Evolutionary conservation across 2,329 filamentous ascomycete species (phyloP).

Genomic region (Colletotrichum acutatum): DNA sequence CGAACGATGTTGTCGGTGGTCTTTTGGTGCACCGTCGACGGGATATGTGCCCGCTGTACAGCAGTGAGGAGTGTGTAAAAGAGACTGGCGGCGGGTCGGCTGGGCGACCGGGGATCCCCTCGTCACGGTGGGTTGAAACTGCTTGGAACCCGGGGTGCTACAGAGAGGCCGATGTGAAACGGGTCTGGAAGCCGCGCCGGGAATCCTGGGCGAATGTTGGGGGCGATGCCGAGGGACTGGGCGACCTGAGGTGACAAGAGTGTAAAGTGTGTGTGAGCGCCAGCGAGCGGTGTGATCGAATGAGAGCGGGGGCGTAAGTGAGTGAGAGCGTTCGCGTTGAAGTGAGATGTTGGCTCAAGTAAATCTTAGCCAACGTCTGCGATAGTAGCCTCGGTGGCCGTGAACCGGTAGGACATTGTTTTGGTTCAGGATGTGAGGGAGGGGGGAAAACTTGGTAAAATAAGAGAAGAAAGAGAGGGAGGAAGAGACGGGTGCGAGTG

Average conservation of each 20-base stretch:
- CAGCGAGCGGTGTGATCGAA: background rate
- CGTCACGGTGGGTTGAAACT: conserved; percentile 32
- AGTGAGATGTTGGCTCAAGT: background rate
- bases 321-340: background rate
- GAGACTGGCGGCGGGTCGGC: background rate
- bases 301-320: background rate
- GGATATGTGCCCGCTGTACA: background rate
- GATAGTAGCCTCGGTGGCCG: conserved; percentile 30
- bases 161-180: conserved; percentile 34
- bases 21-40: background rate
- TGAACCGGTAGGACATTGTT: conserved; percentile 29
- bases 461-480: background rate
- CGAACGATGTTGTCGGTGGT: background rate
- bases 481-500: background rate
- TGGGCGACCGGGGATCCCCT: conserved; percentile 32
- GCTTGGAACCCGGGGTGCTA: conserved; percentile 34
- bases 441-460: background rate
- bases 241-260: conserved; percentile 12
- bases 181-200: conserved; percentile 15
- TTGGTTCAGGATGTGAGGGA: background rate
- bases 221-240: conserved; percentile 2
- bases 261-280: conserved; percentile 1
- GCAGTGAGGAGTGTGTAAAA: background rate
- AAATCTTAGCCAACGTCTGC: conserved; percentile 32
- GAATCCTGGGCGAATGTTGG: conserved; percentile 18